These are phyloP conservation scores for Phanerodontia chrysosporium DNA, from an alignment of 768 basidiomycete species.

Conservation along the genomic window DNA sequence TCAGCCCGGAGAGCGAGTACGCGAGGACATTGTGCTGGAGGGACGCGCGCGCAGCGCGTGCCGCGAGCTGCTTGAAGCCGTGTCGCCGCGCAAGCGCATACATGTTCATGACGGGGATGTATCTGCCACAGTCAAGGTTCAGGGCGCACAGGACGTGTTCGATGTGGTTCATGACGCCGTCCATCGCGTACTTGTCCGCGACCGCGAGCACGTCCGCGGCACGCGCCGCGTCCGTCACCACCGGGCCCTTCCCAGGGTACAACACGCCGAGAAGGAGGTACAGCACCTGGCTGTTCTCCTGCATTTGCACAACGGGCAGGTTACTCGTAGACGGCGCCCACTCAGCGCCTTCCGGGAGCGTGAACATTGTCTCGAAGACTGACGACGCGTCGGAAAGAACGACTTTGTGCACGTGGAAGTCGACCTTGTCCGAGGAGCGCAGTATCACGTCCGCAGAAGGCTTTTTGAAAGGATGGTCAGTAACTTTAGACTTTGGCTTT, in stretches of 20 bases:
- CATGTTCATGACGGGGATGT: not conserved
- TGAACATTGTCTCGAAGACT: conserved; percentile 53
- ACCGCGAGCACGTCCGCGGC: not conserved
- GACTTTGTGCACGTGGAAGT: conserved; percentile 50
- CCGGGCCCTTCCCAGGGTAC: not conserved
- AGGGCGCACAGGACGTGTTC: not conserved
- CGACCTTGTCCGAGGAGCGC: conserved; percentile 46
- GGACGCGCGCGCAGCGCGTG: not conserved
- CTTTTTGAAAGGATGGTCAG: conserved; percentile 12
- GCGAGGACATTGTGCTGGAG: not conserved
- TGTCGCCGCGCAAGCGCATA: not conserved
- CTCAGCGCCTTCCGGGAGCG: conserved; percentile 38
- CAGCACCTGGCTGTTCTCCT: not conserved
- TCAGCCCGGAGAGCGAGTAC: not conserved
- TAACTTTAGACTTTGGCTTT: not conserved
- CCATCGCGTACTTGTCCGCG: conserved; percentile 8
- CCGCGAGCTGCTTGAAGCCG: not conserved
- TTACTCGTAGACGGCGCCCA: not conserved
- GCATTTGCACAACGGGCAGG: not conserved
- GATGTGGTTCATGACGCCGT: not conserved
- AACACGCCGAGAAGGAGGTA: not conserved
- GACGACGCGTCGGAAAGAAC: conserved; percentile 55
- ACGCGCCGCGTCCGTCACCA: not conserved
- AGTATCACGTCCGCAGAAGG: conserved; percentile 43
- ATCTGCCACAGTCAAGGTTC: not conserved